phyloP scores from a whole-genome alignment of 2,329 filamentous ascomycete species.

The Pleoardoris graminearum region DNA sequence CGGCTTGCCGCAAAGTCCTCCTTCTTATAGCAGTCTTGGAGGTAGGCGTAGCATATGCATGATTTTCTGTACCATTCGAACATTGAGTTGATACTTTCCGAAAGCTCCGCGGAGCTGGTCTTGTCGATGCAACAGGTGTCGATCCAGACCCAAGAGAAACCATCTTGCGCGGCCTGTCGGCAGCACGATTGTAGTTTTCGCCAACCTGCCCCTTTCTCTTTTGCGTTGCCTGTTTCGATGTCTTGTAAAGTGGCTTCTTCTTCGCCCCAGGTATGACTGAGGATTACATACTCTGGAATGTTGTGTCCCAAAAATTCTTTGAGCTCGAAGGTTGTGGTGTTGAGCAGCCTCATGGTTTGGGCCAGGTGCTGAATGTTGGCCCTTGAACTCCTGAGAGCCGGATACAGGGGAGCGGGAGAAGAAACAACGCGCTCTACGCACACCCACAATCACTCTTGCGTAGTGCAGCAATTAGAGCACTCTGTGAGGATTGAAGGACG shows the following conservation, averaged over 20 bases:
- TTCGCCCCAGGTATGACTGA: slow-evolving; percentile 14
- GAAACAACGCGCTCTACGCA: too few species aligned
- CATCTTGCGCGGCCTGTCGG: slow-evolving; percentile 12
- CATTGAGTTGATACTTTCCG: slow-evolving; percentile 27
- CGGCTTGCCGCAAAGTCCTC: slow-evolving; percentile 11
- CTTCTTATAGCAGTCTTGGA: not conserved
- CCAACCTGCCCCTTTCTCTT: slow-evolving; percentile 8
- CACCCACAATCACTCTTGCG: too few species aligned
- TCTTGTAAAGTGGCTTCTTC: slow-evolving; percentile 14
- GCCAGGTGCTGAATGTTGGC: too few species aligned
- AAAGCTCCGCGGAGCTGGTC: slow-evolving; percentile 13
- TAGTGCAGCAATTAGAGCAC: too few species aligned
- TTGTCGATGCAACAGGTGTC: slow-evolving; percentile 26
- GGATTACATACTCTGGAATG: slow-evolving; percentile 7
- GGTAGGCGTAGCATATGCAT: slow-evolving; percentile 11
- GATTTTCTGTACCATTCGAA: slow-evolving; percentile 15
- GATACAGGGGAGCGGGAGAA: not conserved
- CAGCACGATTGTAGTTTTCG: slow-evolving; percentile 16
- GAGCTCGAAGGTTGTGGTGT: not conserved
- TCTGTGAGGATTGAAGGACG: not conserved
- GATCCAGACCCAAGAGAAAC: slow-evolving; percentile 13
- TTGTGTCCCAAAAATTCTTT: not conserved
- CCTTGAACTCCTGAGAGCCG: too few species aligned
- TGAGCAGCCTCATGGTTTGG: not conserved
- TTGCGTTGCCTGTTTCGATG: not conserved